phyloP scores from a whole-genome alignment of 1,284 basidiomycete genomes.

The Cryptococcus neoformans region DNA sequence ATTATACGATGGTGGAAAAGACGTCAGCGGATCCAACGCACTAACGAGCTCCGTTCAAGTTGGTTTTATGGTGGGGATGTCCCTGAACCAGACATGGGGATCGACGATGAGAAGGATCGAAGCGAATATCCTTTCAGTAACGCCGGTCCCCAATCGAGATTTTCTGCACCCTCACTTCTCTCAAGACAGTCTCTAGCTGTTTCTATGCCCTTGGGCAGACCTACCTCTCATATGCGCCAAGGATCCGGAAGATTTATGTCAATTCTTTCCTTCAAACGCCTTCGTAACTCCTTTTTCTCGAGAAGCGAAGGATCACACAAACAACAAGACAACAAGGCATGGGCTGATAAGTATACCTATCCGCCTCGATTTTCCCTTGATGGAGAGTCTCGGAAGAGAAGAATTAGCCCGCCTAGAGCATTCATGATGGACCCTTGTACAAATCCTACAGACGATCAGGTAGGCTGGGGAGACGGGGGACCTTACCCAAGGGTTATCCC shows the following conservation, averaged over 20 bases:
- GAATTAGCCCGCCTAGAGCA: not conserved
- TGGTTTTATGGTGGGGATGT: constrained; percentile 34
- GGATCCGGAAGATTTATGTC: not conserved
- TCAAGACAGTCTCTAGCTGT: constrained; percentile 9
- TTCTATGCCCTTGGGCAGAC: constrained; percentile 4
- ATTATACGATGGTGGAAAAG: constrained; percentile 18
- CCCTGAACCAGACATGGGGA: not conserved
- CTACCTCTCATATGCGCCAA: constrained; percentile 8
- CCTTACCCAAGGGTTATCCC: not conserved
- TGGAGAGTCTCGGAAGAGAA: not conserved
- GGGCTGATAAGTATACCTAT: constrained; percentile 14
- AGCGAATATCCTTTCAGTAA: not conserved
- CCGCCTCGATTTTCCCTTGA: not conserved
- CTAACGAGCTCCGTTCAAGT: constrained; percentile 15
- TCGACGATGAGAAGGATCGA: not conserved
- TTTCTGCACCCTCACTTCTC: constrained; percentile 14
- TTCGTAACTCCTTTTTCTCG: not conserved
- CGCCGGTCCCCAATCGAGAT: constrained; percentile 6
- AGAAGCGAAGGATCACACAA: not conserved
- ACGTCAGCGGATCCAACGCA: constrained; percentile 13
- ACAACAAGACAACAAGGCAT: constrained; percentile 2
- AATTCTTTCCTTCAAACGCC: constrained; percentile 3
- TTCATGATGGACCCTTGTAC: not conserved
- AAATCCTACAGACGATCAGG: not conserved
- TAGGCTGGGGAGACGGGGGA: not conserved